phyloP scores from a whole-genome alignment of 2,329 filamentous ascomycete genomes.

The Fusarium tjaetaba region DNA sequence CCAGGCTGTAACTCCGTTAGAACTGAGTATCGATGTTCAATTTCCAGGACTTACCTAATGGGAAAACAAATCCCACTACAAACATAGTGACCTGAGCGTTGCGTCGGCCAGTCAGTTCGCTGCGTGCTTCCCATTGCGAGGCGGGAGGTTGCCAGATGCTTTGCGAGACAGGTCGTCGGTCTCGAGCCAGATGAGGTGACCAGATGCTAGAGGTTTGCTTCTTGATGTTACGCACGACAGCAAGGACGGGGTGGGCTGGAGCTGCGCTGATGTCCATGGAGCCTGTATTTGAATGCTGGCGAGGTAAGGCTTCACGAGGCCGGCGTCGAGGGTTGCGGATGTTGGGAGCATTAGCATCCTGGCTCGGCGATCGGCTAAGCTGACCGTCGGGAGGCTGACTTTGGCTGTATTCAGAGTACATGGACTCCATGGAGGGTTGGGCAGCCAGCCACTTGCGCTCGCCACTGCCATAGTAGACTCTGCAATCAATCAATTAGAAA shows the following conservation, averaged over 20 bases:
- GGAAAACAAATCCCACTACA: slow-evolving; percentile 79
- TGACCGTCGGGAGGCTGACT: slow-evolving; percentile 59
- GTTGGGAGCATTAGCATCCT: slow-evolving; percentile 58
- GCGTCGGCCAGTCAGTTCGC: slow-evolving; percentile 69
- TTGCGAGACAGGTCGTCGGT: slow-evolving; percentile 66
- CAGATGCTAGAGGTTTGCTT: slow-evolving; percentile 71
- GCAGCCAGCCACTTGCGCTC: slow-evolving; percentile 63
- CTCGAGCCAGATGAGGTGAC: slow-evolving; percentile 77
- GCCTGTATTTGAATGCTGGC: slow-evolving; percentile 30
- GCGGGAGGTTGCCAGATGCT: slow-evolving; percentile 81
- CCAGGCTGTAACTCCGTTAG: slow-evolving; percentile 67
- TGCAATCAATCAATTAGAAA: slow-evolving; percentile 43
- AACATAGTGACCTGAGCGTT: slow-evolving; percentile 82
- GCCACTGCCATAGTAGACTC: slow-evolving; percentile 76
- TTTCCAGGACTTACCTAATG: slow-evolving; percentile 66
- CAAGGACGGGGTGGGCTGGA: slow-evolving; percentile 43
- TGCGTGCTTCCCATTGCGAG: slow-evolving; percentile 70
- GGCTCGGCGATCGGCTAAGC: slow-evolving; percentile 59
- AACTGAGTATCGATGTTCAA: background rate
- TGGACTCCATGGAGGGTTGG: slow-evolving; percentile 56
- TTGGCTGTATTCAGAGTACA: slow-evolving; percentile 59
- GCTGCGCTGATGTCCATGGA: slow-evolving; percentile 59
- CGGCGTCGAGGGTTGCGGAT: slow-evolving; percentile 59
- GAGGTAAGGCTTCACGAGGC: slow-evolving; percentile 48
- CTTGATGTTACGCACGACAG: slow-evolving; percentile 46